Base-by-base conservation (phyloP, 176 grass and related monocot genomes). In the Ampelocalamus luodianensis region DNA sequence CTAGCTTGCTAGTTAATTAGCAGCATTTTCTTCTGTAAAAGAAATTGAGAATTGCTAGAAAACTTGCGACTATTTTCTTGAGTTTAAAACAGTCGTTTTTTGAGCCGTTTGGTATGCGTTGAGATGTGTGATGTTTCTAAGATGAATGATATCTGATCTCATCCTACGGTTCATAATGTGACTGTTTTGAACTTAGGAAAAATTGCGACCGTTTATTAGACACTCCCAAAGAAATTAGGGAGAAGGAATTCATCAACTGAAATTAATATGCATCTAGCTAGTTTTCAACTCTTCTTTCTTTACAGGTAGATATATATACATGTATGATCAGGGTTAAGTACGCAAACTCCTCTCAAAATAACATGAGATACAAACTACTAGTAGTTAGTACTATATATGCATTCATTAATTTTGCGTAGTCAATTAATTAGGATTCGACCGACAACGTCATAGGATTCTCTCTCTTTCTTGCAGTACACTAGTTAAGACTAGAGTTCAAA, bases 381-480 rank as follows among this genome's bases (percentile, higher is more conserved):
- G 3, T 13, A 24, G 3, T 48, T 13, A 3, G 20, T 59, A 76
- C 51, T 76, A 42, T 76, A 59, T 51, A 23, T 5, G 44, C 27
- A 37, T 13, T 68, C 63, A 53, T 51, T 67, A 80, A 23, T n/a
- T 80, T 51, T 53, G 78, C 63, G 36, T 37, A 67, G 10, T 51
- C 26, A 50, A 65, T 61, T 55, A 63, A 63, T 23, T 24, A 63
- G 12, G 64, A 51, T 46, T 45, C 48, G 45, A 81, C 46, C 46
- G 12, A 81, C 20, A 54, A 39, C 29, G 20, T 40, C 46, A 56
- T 42, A 56, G 78, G 36, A 27, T 70, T 81, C 9, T 66, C 45
- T 50, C 45, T 50, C 10, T 65, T 37, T 50, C 14, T 67, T 42
- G 53, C 37, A 10, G 53, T 77, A 38, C 36, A 60, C 36, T 42